Conservation (phyloP, 2,329 filamentous ascomycete genomes). For the Fusarium ramigenum region DNA sequence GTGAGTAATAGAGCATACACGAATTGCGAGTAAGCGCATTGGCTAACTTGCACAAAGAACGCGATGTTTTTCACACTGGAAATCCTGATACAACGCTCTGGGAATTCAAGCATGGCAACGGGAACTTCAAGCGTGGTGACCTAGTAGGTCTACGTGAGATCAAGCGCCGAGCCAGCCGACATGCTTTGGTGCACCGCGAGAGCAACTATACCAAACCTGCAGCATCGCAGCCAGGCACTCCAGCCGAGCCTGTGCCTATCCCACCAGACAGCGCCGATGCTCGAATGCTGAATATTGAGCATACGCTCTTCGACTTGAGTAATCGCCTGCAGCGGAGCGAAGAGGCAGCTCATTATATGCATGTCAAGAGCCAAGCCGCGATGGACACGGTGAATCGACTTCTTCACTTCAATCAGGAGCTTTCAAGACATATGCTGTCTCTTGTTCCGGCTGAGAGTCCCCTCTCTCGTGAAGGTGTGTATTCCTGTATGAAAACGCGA, state of each 20-base stretch:
- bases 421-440: slow-evolving; percentile 78
- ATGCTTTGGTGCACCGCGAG: slow-evolving; percentile 92
- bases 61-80: slow-evolving; percentile 96
- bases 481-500: neutral
- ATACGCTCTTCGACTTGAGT: slow-evolving; percentile 83
- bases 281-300: slow-evolving; percentile 79
- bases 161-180: slow-evolving; percentile 91
- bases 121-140: slow-evolving; percentile 96
- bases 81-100: slow-evolving; percentile 93
- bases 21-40: neutral
- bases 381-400: slow-evolving; percentile 80
- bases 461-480: slow-evolving; percentile 83
- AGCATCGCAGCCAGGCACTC: slow-evolving; percentile 82
- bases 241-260: slow-evolving; percentile 79
- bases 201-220: slow-evolving; percentile 82
- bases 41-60: slow-evolving; percentile 67
- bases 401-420: slow-evolving; percentile 82
- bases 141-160: slow-evolving; percentile 92
- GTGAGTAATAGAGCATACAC: slow-evolving; percentile 55
- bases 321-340: slow-evolving; percentile 81
- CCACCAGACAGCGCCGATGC: slow-evolving; percentile 80
- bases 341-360: slow-evolving; percentile 81
- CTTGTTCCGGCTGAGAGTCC: slow-evolving; percentile 80
- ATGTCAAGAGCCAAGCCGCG: slow-evolving; percentile 81
- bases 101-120: slow-evolving; percentile 99